Evolutionary conservation across 768 basidiomycete genomes (phyloP).

Genomic region (Saitozyma podzolica): DNA sequence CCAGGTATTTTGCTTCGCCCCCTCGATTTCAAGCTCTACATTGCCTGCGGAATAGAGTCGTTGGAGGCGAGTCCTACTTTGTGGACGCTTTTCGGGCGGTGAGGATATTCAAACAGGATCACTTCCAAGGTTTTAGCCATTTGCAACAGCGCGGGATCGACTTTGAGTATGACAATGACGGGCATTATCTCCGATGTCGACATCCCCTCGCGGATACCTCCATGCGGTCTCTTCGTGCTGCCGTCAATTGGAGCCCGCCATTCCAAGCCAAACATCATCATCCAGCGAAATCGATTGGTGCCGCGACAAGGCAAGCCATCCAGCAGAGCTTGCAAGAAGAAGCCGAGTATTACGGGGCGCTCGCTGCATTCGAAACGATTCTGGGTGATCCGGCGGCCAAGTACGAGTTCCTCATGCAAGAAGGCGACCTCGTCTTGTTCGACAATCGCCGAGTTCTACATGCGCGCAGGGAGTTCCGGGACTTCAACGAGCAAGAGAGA

Average conservation of each 20-base stretch:
- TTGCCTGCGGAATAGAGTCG: conserved; percentile 78
- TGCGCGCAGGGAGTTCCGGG: conserved; percentile 74
- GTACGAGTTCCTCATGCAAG: conserved; percentile 67
- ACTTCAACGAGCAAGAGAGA: conserved; percentile 45
- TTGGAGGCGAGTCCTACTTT: conserved; percentile 82
- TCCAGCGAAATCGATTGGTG: background rate
- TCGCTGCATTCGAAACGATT: conserved; percentile 63
- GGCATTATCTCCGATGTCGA: conserved; percentile 70
- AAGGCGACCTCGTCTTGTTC: conserved; percentile 85
- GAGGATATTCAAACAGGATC: conserved; percentile 1
- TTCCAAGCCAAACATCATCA: conserved; percentile 59
- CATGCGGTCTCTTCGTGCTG: conserved; percentile 31
- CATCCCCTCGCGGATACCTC: conserved; percentile 75
- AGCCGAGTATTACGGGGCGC: conserved; percentile 53
- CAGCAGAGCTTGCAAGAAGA: background rate
- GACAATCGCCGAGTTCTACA: conserved; percentile 90
- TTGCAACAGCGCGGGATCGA: conserved; percentile 69
- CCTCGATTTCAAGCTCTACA: conserved; percentile 92
- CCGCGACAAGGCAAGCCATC: background rate
- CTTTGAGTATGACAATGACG: conserved; percentile 90
- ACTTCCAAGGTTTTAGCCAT: conserved; percentile 61
- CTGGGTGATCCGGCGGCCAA: conserved; percentile 60
- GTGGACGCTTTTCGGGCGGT: conserved; percentile 70
- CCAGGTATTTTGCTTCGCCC: conserved; percentile 84
- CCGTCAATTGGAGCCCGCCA: conserved; percentile 90